Base-by-base conservation (phyloP, 2,329 filamentous ascomycete genomes). In the Fusarium sp. region DNA sequence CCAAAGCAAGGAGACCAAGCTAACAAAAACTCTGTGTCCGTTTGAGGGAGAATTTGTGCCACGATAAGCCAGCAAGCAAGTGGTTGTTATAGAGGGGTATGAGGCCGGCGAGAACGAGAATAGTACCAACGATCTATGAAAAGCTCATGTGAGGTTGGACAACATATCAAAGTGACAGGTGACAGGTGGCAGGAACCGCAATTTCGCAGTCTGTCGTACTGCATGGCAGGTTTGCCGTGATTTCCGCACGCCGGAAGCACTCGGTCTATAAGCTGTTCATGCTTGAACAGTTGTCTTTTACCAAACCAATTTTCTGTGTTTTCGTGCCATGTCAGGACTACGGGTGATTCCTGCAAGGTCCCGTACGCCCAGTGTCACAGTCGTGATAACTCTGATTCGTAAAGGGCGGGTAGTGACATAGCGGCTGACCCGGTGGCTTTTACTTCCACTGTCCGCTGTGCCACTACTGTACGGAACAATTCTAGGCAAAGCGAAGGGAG, bases 341-440 rank as follows among this genome's bases (percentile, higher is more conserved):
- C 61, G 63, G 46, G 42, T 30, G 46, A 43, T 52, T 60, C 47
- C 71, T 73, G 71, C 67, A 73, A 72, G 71, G 67, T 72, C 71
- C 71, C 71, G 62, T 40, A 40, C 62, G 67, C 53, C 53, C 43
- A 46, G 53, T 60, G 63, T 64, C 56, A 71, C 43, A 54, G 62
- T 44, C 66, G 73, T 46, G 46, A 64, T 42, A 61, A 60, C 33
- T 25, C 30, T 47, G 46, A 57, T 59, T 71, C 35, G 63, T 57
- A 53, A 69, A 74, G 67, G 52, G 52, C 64, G 71, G 71, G 64
- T 74, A 74, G 64, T 74, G 67, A 66, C 63, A 74, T 58, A 47
- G 57, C 60, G 63, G 63, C 59, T 69, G 67, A 58, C 43, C 33
- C 33, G 38, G 65, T 70, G 70, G 69, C 43, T 67, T 67, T 56